A percentile compares a stretch with the other conserved stretches of the same genome.
phyloP scores from a whole-genome alignment of 257 asterid species.

The Coffea eugenioides region DNA sequence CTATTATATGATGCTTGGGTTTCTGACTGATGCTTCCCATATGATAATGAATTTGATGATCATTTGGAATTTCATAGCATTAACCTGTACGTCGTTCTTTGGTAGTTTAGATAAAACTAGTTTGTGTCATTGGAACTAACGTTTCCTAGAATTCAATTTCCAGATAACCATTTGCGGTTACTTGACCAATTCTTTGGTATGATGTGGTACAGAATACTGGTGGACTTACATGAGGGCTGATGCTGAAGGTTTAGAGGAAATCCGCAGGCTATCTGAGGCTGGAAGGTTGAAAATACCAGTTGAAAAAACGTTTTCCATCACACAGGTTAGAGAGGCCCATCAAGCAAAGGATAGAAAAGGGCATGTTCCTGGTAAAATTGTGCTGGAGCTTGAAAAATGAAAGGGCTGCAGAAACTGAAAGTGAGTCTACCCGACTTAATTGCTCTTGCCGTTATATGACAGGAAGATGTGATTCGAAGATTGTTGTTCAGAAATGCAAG shows the following conservation, averaged over 20 bases:
- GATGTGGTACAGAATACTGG: conserved; percentile 59
- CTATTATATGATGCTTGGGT: not conserved
- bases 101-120: not conserved
- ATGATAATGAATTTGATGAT: not conserved
- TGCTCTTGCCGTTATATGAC: too few species aligned
- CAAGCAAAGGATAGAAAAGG: conserved; percentile 68
- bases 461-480: not conserved
- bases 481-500: not conserved
- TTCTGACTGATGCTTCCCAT: not conserved
- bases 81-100: not conserved
- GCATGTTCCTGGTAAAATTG: conserved; percentile 73
- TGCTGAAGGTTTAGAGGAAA: conserved; percentile 78
- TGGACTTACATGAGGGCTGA: conserved; percentile 98
- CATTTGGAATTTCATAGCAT: not conserved
- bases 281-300: conserved; percentile 84
- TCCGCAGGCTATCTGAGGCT: conserved; percentile 54
- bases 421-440: not conserved
- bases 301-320: conserved; percentile 67
- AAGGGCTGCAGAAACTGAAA: not conserved
- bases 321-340: conserved; percentile 79
- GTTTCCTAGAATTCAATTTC: not conserved
- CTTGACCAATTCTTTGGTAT: conserved; percentile 10
- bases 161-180: not conserved
- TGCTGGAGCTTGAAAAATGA: conserved; percentile 59
- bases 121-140: not conserved